Conservation (phyloP, 2,329 filamentous ascomycete species). For the Talaromyces piceae region DNA sequence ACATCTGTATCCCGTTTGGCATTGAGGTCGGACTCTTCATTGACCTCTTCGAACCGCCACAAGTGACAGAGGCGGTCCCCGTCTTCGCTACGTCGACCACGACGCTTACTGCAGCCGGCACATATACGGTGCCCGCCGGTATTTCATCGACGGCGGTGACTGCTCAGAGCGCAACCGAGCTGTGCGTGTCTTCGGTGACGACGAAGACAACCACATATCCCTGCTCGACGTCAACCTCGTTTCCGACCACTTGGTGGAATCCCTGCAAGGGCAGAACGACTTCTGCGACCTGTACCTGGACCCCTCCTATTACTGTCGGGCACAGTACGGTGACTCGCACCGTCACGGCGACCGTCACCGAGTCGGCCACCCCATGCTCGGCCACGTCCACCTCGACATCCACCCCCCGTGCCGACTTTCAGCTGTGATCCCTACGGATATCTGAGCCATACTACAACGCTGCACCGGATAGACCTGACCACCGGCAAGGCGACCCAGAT, state of each 20-base stretch:
- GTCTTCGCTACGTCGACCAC: neutral
- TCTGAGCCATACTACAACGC: neutral
- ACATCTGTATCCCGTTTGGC: neutral
- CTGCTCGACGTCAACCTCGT: neutral
- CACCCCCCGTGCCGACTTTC: neutral
- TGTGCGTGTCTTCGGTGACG: conserved; percentile 1
- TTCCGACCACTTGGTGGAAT: neutral
- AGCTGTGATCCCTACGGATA: conserved; percentile 3
- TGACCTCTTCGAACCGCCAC: neutral
- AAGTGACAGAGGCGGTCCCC: neutral
- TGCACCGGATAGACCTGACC: neutral
- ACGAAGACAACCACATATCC: neutral
- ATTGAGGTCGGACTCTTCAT: neutral
- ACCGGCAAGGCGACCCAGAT: neutral
- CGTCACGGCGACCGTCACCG: neutral
- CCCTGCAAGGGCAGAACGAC: neutral
- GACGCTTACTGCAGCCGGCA: neutral
- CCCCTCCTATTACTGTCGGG: neutral
- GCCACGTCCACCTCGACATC: neutral
- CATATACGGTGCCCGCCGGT: neutral
- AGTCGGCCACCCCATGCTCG: neutral
- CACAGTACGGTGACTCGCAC: neutral
- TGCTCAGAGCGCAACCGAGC: neutral
- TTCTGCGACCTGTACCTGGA: neutral
- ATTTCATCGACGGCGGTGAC: neutral